Evolutionary conservation across 148 eudicot genomes (phyloP).

Genomic region (Oxyria digyna): DNA sequence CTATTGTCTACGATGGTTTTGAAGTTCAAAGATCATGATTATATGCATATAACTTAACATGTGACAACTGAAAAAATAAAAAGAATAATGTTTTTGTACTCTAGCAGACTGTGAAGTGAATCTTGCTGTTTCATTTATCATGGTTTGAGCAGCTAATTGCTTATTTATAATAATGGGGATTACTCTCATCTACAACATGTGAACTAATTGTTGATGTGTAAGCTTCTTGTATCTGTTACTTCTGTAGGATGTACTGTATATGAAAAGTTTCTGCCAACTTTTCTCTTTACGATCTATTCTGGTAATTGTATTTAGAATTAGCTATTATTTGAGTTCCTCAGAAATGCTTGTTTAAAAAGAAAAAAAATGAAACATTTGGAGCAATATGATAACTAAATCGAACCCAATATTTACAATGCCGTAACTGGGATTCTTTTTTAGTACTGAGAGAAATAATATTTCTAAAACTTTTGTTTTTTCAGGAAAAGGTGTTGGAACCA

Average conservation of each 20-base stretch:
- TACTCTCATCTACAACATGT: neutral
- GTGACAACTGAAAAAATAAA: neutral
- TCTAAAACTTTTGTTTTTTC: constrained; percentile 21
- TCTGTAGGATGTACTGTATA: neutral
- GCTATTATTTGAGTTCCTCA: constrained; percentile 1
- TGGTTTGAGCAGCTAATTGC: neutral
- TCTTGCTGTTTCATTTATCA: neutral
- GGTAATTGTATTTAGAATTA: neutral
- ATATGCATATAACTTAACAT: neutral
- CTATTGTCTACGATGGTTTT: neutral
- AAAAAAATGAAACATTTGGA: neutral
- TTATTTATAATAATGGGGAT: neutral
- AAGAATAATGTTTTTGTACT: neutral
- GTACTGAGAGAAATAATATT: neutral
- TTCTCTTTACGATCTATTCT: neutral
- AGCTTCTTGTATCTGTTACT: neutral
- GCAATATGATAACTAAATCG: neutral
- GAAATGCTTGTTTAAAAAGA: neutral
- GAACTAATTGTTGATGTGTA: neutral
- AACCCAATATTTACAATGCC: neutral
- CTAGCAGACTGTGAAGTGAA: neutral
- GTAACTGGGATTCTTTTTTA: neutral
- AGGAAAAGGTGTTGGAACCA: constrained; percentile 62
- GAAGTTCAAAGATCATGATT: neutral
- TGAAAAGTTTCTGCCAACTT: neutral